Evolutionary conservation across 2,329 filamentous ascomycete genomes (phyloP), one percentile per base, ranked within the genome.

Genomic region (Elsinoe fawcettii): DNA sequence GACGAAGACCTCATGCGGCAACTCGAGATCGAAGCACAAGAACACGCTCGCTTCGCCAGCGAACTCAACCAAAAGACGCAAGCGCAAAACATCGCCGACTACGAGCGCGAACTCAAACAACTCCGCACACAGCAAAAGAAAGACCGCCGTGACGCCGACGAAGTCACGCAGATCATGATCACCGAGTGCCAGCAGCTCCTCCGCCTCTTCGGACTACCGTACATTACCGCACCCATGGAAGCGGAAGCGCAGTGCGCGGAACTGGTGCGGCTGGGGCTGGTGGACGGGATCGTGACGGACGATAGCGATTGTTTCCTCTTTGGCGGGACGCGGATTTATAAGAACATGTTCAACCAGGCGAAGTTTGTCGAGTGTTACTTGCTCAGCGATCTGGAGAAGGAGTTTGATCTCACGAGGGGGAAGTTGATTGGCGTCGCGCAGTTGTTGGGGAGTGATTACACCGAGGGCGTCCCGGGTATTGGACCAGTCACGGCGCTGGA

Each of bases 271-370:
- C 77, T 97, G 0, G 89, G 90, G 0, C 82, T 97, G 0, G 95
- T 99, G 7, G 95, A 99, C 69, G 93, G 95, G 11, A 96, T 99
- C 60, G 91, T 99, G 27, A 99, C 95, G 0, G 93, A 99, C 66
- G 93, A 99, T 69, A 95, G 88, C 2, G 93, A 99, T 75, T 95
- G 86, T 0, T 99, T 99, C 67, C 80, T 99, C 0, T 99, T 99
- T 70, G 95, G 93, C 16, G 95, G 93, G 36, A 99, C 90, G 0
- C 81, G 92, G 16, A 87, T 99, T 20, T 99, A 99, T 78, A 99
- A 99, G 72, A 99, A 99, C 75, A 95, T 99, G 90, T 99, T 99
- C 78, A 99, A 96, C 72, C 86, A 90, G 65, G 93, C 93, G 71
- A 99, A 99, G 69, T 95, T 90, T 65, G 93, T 99, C 41, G 93